A percentile compares a stretch with the other conserved stretches of the same genome.
Evolutionary conservation across 257 asterid species (phyloP).

Genomic region (Solanum pinnatisectum): DNA sequence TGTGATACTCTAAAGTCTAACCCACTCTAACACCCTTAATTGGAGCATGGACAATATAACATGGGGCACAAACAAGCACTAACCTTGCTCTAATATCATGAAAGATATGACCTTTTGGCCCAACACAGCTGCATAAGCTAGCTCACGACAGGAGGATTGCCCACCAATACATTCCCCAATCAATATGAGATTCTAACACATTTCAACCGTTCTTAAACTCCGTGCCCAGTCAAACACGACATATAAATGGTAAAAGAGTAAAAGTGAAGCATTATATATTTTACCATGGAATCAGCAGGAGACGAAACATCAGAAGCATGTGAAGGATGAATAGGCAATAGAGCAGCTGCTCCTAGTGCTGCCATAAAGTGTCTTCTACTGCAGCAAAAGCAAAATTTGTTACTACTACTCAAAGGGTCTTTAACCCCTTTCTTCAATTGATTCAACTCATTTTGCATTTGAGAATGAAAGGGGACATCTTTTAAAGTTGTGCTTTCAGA

Average conservation of each 20-base stretch:
- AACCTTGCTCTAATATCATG: background rate
- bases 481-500: background rate
- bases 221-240: background rate
- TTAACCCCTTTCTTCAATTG: background rate
- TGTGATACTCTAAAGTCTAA: background rate
- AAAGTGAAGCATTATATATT: background rate
- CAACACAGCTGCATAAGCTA: background rate
- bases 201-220: background rate
- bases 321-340: slow-evolving; percentile 36
- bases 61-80: background rate
- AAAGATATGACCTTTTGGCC: background rate
- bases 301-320: slow-evolving; percentile 24
- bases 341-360: slow-evolving; percentile 27
- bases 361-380: slow-evolving; percentile 47
- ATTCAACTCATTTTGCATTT: background rate
- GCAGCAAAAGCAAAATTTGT: slow-evolving; percentile 37
- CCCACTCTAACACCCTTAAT: background rate
- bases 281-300: slow-evolving; percentile 38
- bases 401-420: background rate
- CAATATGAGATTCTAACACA: background rate
- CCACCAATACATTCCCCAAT: background rate
- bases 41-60: background rate
- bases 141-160: background rate
- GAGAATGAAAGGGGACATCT: slow-evolving; percentile 6
- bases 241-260: background rate